phyloP scores from a whole-genome alignment of 2,329 filamentous ascomycete species.

The Paramyrothecium sp. region DNA sequence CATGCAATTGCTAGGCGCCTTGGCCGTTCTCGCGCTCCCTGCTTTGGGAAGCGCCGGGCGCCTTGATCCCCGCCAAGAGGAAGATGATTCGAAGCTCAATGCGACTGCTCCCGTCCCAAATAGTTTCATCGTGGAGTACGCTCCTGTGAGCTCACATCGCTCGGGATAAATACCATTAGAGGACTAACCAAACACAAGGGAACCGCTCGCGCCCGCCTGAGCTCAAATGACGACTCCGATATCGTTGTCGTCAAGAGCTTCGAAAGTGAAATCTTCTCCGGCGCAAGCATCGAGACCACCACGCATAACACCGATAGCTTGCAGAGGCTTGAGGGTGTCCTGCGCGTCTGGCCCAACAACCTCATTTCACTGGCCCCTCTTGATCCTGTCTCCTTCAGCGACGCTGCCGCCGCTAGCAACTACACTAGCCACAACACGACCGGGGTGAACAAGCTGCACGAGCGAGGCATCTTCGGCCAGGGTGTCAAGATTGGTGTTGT shows the following conservation, averaged over 20 bases:
- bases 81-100: not conserved
- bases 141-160: not conserved
- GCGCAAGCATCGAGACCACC: constrained; percentile 15
- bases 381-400: not conserved
- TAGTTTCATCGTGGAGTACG: not conserved
- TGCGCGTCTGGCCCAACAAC: constrained; percentile 16
- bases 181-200: not conserved
- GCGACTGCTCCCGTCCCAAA: no score
- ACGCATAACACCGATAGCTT: constrained; percentile 13
- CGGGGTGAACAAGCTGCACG: constrained; percentile 20
- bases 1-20: not conserved
- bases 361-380: not conserved
- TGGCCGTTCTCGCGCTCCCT: not conserved
- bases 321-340: constrained; percentile 12
- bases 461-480: constrained; percentile 16
- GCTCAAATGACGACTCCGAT: not conserved
- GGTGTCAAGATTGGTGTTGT: constrained; percentile 23
- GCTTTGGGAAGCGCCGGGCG: not conserved
- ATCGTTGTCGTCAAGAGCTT: constrained; percentile 7
- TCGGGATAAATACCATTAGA: not conserved
- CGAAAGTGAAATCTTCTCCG: constrained; percentile 16
- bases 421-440: constrained; percentile 20
- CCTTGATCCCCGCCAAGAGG: not conserved
- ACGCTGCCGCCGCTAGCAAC: constrained; percentile 1
- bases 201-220: not conserved